These are phyloP conservation scores for Collybiopsis luxurians DNA, from an alignment of 768 basidiomycete genomes.

Conservation along the genomic window DNA sequence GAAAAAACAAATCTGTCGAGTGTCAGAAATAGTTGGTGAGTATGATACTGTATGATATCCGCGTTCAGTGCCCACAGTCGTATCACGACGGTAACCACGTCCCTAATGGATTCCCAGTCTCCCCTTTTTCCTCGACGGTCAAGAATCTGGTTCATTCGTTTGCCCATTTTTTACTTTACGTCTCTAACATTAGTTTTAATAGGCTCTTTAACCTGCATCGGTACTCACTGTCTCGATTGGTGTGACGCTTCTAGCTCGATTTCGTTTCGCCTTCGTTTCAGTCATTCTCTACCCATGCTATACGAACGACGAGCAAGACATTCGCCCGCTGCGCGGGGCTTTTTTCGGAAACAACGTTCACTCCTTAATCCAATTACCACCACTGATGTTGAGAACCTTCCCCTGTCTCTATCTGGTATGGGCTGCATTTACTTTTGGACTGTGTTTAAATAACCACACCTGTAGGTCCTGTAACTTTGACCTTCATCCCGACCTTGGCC, in stretches of 20 bases:
- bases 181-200: not conserved
- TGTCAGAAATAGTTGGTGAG: too few species aligned
- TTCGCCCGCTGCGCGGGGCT: constrained; percentile 6
- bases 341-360: constrained; percentile 3
- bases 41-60: too few species aligned
- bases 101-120: too few species aligned
- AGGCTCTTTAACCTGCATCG: not conserved
- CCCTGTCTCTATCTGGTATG: not conserved
- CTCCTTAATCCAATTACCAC: not conserved
- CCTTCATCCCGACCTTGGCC: not conserved
- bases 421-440: not conserved
- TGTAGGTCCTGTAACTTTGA: constrained; percentile 1
- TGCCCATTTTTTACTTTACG: not conserved
- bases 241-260: not conserved
- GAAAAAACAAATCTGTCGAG: too few species aligned
- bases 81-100: too few species aligned
- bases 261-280: not conserved
- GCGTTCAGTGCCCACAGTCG: too few species aligned
- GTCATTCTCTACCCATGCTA: constrained; percentile 4
- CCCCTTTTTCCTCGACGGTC: not conserved
- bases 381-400: too few species aligned
- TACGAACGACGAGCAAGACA: constrained; percentile 1
- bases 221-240: not conserved
- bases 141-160: not conserved
- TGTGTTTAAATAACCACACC: not conserved